Conservation (phyloP, 306 rosid species). For the Prunus davidiana region DNA sequence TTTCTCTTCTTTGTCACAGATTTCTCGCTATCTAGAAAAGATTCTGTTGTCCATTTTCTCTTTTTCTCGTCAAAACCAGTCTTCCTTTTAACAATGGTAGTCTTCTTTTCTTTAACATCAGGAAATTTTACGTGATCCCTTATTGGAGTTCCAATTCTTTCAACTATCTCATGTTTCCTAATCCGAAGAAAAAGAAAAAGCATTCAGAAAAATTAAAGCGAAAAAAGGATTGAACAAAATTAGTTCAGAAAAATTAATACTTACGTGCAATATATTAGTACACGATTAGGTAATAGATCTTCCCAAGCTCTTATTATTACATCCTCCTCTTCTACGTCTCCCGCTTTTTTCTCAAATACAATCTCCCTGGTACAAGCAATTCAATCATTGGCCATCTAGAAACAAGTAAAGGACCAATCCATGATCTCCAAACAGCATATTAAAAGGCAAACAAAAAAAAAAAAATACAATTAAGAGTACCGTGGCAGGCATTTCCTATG, state of each 20-base stretch:
- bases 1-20: slow-evolving; percentile 31
- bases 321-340: slow-evolving; percentile 34
- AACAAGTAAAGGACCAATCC: not conserved
- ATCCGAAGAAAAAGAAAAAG: slow-evolving; percentile 21
- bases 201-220: slow-evolving; percentile 13
- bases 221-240: slow-evolving; percentile 24
- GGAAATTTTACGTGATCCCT: slow-evolving; percentile 84
- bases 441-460: slow-evolving; percentile 10
- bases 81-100: slow-evolving; percentile 26
- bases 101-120: slow-evolving; percentile 28
- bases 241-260: slow-evolving; percentile 24
- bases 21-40: slow-evolving; percentile 34
- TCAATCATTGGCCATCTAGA: slow-evolving; percentile 30
- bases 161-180: slow-evolving; percentile 79
- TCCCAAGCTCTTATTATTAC: slow-evolving; percentile 72
- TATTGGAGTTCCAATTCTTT: slow-evolving; percentile 60
- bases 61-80: slow-evolving; percentile 22
- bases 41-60: slow-evolving; percentile 20
- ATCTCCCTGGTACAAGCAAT: slow-evolving; percentile 58
- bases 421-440: not conserved
- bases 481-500: slow-evolving; percentile 93
- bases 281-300: slow-evolving; percentile 66
- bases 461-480: slow-evolving; percentile 29
- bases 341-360: slow-evolving; percentile 45
- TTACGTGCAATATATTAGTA: slow-evolving; percentile 90